Evolutionary conservation across 164 flowering plant species (phyloP), one percentile per base, ranked within the genome.

Genomic region (Chloranthus sessilifolius): DNA sequence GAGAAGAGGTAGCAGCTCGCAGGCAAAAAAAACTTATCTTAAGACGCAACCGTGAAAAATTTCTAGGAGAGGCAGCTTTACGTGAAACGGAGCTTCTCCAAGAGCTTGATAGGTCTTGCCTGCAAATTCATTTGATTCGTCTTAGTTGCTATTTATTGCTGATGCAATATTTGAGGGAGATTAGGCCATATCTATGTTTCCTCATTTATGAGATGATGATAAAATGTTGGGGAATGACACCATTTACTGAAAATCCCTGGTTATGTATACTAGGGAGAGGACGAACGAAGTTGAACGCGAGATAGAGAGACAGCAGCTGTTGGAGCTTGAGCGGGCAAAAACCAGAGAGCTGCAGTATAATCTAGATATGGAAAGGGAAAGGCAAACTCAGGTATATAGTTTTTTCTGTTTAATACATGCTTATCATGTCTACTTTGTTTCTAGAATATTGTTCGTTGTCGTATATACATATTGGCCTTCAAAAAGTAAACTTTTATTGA

Each of bases 291-390:
- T 46, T 27, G 94, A 84, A 65, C 85, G 60, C 65, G 95, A 90
- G 66, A 77, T 84, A 52, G 94, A 90, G 67, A 76, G 95, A 60
- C 90, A 84, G 59, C 77, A 63, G 30, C 33, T 74, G 49, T 75
- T 90, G 57, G 97, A 90, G 61, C 60, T 74, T 47, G 97, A 86
- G 68, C 85, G 87, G 61, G 80, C 88, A 21, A 90, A 74, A 65
- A 86, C 95, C 16, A 77, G 90, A 68, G 97, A 90, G 63, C 66
- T 90, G 53, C 86, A 81, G 14, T 73, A 82, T 65, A 79, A 67
- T 61, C 91, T 90, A 62, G 97, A 90, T 20, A 55, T 90, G 75
- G 97, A 90, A 67, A 90, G 75, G 71, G 97, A 90, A 74, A 76
- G 76, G 67, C 90, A 78, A 68, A 61, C 76, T 34, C 97, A 89